phyloP scores from a whole-genome alignment of 352 stramenopile genomes.

The Albugo laibachii region DNA sequence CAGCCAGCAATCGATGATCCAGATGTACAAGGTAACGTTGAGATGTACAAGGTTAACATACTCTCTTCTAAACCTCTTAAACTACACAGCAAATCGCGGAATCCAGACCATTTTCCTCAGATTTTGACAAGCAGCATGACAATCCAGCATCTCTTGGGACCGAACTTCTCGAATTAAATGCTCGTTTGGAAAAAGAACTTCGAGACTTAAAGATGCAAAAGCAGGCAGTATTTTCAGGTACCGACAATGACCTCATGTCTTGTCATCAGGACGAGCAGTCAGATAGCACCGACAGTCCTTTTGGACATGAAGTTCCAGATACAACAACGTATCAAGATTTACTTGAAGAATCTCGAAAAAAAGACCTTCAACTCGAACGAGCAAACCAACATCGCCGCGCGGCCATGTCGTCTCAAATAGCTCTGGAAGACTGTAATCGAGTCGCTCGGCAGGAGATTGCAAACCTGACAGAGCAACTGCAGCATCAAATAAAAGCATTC shows the following conservation, averaged over 20 bases:
- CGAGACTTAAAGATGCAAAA: too few relatives aligned
- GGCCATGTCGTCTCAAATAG: conserved; percentile 38
- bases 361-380: conserved; percentile 16
- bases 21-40: conserved; percentile 30
- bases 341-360: too few relatives aligned
- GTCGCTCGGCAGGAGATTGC: conserved; percentile 26
- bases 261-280: too few relatives aligned
- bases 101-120: conserved; percentile 19
- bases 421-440: conserved; percentile 30
- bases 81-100: conserved; percentile 27
- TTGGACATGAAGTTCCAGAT: too few relatives aligned
- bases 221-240: too few relatives aligned
- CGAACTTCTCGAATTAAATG: background rate
- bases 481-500: conserved; percentile 14
- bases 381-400: conserved; percentile 44
- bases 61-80: background rate
- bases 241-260: too few relatives aligned
- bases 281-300: too few relatives aligned
- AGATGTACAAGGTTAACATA: too few relatives aligned
- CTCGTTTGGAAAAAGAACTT: too few relatives aligned
- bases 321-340: too few relatives aligned
- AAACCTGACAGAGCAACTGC: conserved; percentile 21
- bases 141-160: conserved; percentile 5
- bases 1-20: conserved; percentile 38
- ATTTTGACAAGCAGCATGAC: conserved; percentile 8